Conservation (phyloP, 148 eudicot genomes). For the Vaccinium macrocarpon region DNA sequence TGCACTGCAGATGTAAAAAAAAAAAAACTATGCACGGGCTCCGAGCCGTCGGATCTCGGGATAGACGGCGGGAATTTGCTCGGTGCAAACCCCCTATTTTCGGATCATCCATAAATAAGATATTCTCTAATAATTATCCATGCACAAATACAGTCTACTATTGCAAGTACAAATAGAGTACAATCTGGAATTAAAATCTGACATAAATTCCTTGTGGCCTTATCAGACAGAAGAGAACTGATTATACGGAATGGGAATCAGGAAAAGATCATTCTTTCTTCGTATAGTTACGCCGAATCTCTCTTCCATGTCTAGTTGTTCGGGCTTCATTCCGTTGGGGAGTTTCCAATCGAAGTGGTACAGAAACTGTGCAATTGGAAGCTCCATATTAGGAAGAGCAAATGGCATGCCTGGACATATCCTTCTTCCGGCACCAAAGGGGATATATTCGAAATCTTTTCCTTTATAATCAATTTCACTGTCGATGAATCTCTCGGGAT, state of each 20-base stretch:
- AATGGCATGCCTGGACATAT: slow-evolving; percentile 28
- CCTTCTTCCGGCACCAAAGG: slow-evolving; percentile 39
- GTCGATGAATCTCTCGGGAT: slow-evolving; percentile 29
- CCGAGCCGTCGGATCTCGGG: too few species aligned
- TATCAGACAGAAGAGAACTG: not conserved
- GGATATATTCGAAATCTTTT: slow-evolving; percentile 20
- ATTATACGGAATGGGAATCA: not conserved
- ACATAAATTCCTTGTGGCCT: not conserved
- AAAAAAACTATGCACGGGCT: too few species aligned
- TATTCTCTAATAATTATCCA: too few species aligned
- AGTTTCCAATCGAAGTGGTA: slow-evolving; percentile 33
- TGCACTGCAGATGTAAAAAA: too few species aligned
- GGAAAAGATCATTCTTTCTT: not conserved
- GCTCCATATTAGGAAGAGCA: slow-evolving; percentile 31
- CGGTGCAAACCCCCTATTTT: too few species aligned
- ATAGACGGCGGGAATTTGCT: too few species aligned
- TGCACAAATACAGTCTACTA: not conserved
- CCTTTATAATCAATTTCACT: slow-evolving; percentile 25
- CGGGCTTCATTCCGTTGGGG: not conserved
- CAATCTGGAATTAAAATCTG: not conserved
- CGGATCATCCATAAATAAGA: too few species aligned
- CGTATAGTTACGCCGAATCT: not conserved
- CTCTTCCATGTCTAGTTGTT: slow-evolving; percentile 12
- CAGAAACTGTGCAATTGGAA: slow-evolving; percentile 27
- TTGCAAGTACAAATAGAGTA: not conserved